Conservation (phyloP, 257 asterid species). For the Solanum piurae region DNA sequence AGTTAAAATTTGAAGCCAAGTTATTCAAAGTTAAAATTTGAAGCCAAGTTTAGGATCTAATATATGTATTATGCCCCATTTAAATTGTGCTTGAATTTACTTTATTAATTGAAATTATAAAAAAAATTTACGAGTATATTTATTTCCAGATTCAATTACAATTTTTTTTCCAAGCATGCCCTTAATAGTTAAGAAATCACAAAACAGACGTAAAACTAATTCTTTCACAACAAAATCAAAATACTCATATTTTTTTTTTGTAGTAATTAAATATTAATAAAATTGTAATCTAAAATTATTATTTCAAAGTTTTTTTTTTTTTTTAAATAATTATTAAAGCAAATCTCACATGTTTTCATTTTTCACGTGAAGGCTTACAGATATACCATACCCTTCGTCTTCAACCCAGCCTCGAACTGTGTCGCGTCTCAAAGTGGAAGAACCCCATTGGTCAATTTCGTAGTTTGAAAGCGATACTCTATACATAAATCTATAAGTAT, state of each 20-base stretch:
- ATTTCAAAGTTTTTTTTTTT: too few relatives aligned
- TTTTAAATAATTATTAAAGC: background rate
- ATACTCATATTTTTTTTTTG: background rate
- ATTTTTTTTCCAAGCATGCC: background rate
- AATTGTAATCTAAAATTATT: too few relatives aligned
- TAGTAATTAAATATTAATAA: too few relatives aligned
- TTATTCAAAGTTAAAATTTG: too few relatives aligned
- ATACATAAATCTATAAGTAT: background rate
- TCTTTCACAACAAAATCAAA: background rate
- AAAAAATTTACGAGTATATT: background rate
- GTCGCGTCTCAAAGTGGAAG: background rate
- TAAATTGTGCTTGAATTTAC: background rate
- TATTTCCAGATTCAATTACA: background rate
- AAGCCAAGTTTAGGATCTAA: too few relatives aligned
- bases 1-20: too few relatives aligned
- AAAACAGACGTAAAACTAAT: background rate
- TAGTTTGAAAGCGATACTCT: background rate
- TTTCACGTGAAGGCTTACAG: background rate
- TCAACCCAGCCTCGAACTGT: background rate
- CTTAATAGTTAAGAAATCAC: background rate
- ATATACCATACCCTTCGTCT: background rate
- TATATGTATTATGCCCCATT: background rate
- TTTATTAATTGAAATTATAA: background rate
- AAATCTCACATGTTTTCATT: background rate
- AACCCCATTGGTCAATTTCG: background rate